phyloP scores from a whole-genome alignment of 2,329 filamentous ascomycete species.

The Pseudocercospora vitis region DNA sequence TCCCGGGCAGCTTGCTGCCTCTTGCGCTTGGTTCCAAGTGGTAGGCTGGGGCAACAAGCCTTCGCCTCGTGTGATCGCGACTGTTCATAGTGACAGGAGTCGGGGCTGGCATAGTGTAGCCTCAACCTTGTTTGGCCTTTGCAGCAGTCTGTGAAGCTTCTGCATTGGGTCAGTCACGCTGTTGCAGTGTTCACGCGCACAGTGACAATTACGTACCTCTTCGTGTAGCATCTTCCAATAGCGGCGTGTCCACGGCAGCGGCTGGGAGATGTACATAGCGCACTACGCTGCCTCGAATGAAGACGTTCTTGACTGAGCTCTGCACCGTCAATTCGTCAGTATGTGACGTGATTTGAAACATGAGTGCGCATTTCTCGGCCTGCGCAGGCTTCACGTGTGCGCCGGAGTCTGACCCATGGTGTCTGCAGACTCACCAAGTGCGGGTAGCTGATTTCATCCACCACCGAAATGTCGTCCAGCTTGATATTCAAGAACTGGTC shows the following conservation, averaged over 20 bases:
- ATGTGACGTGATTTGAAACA: too few species aligned
- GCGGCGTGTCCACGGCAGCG: conserved; percentile 75
- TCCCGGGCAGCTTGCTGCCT: not conserved
- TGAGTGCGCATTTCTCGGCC: too few species aligned
- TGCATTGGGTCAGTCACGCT: conserved; percentile 14
- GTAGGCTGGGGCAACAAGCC: too few species aligned
- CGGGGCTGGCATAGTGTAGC: not conserved
- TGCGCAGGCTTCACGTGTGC: too few species aligned
- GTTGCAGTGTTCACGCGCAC: conserved; percentile 5
- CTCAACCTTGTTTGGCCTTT: conserved; percentile 37
- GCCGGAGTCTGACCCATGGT: too few species aligned
- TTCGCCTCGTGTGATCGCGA: not conserved
- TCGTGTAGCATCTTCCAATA: conserved; percentile 87
- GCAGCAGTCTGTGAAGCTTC: conserved; percentile 37
- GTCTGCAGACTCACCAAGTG: conserved; percentile 66
- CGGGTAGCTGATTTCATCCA: conserved; percentile 92
- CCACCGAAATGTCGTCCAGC: conserved; percentile 88
- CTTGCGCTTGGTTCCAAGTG: too few species aligned
- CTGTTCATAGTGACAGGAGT: not conserved
- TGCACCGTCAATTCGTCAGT: conserved; percentile 30
- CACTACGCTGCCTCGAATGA: conserved; percentile 90
- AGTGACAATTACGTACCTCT: conserved; percentile 59
- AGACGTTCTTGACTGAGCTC: conserved; percentile 90
- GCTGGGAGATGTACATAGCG: conserved; percentile 87
- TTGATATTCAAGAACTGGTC: conserved; percentile 99